phyloP scores from a whole-genome alignment of 2,329 filamentous ascomycete genomes.

The Fusarium virguliforme region DNA sequence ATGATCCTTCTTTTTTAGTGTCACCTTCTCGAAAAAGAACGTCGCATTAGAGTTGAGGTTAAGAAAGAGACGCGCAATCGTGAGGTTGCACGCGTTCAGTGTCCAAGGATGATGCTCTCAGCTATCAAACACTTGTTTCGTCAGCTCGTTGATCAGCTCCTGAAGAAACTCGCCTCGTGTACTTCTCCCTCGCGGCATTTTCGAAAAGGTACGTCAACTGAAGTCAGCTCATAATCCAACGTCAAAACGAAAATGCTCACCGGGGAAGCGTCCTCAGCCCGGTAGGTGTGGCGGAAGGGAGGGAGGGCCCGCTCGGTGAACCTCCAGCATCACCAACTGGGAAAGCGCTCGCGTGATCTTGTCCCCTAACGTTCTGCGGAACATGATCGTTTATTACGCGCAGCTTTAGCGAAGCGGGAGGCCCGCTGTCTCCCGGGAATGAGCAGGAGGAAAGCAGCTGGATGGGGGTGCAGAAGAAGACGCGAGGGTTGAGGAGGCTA shows the following conservation, averaged over 20 bases:
- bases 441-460: background rate
- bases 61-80: background rate
- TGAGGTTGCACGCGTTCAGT: slow-evolving; percentile 8
- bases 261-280: background rate
- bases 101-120: slow-evolving; percentile 4
- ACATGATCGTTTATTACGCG: background rate
- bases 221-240: background rate
- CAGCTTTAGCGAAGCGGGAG: slow-evolving; percentile 10
- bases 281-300: background rate
- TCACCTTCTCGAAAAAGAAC: slow-evolving; percentile 5
- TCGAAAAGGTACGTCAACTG: background rate
- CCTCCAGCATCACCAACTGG: background rate
- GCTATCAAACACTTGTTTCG: slow-evolving; percentile 4
- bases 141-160: background rate
- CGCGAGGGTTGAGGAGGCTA: background rate
- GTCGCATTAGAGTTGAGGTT: background rate
- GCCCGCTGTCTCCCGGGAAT: slow-evolving; percentile 5
- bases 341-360: slow-evolving; percentile 8
- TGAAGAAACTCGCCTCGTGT: background rate
- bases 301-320: slow-evolving; percentile 8
- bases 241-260: background rate
- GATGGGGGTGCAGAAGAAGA: background rate
- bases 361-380: background rate
- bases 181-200: slow-evolving; percentile 2
- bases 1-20: slow-evolving; percentile 9